Base-by-base conservation (phyloP, 768 basidiomycete species). In the Calocybe gangraenosa region DNA sequence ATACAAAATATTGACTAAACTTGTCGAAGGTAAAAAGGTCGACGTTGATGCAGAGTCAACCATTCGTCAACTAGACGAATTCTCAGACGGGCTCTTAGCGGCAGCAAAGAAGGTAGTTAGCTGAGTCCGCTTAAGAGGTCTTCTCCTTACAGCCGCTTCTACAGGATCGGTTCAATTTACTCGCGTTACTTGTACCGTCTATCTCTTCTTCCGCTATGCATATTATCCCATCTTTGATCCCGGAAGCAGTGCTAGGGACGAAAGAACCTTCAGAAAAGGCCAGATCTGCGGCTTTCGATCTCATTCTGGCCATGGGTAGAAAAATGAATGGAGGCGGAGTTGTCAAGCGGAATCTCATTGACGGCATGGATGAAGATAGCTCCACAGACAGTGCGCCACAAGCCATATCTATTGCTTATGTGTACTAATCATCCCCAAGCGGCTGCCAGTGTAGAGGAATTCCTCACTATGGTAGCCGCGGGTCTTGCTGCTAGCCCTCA, bases 191-290 rank as follows among this genome's bases (percentile, higher is more conserved):
- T 34, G 71, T 97, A 22, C 74, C 79, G 7, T 63, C 65, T 18
- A 74, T 98, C 23, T 82, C 90, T 0, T 63, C 83, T 1, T 76
- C 80, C 4, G 74, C 81, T 15, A 66, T 98, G 53, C 88, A 96
- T 54, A 66, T 95, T 39, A 83, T 99, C 39, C 88, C 92, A 1
- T 82, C 85, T 1, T 69, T 98, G 18, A 85, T 98, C 37, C 92
- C 95, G 2, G 96, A 99, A 67, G 90, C 88, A 11, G 88, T 98
- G 7, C 69, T 99, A 20, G 92, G 90, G 1, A 97, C 94, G 10
- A 99, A 99, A 62, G 95, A 99, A 60, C 90, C 93, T 2, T 95
- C 95, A 25, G 92, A 93, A 61, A 92, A 90, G 58, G 84, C 93
- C 0, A 77, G 96, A 38, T 75, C 74, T 40, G 91, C 86, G 3